Evolutionary conservation across 805 yeast species (phyloP).

Genomic region (Teunomyces gatunensis): DNA sequence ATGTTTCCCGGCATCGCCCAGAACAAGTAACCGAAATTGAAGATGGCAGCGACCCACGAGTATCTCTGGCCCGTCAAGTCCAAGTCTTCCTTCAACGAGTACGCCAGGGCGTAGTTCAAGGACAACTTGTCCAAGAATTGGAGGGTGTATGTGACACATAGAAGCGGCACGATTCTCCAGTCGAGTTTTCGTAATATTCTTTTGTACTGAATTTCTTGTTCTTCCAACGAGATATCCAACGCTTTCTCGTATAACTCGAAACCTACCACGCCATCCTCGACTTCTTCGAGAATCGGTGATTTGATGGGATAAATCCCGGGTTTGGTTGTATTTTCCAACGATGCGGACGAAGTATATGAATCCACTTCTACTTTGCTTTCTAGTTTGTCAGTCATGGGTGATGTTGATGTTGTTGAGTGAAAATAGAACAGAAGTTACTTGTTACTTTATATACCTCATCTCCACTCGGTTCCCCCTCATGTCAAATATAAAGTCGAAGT

Average conservation of each 20-base stretch:
- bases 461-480: no score
- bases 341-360: not conserved
- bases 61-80: conserved; percentile 41
- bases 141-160: conserved; percentile 53
- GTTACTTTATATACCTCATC: no score
- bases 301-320: not conserved
- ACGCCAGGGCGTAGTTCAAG: conserved; percentile 60
- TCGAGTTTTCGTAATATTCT: conserved; percentile 39
- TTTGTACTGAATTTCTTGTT: conserved; percentile 17
- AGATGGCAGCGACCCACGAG: conserved; percentile 52
- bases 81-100: conserved; percentile 56
- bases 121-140: conserved; percentile 61
- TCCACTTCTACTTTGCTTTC: not conserved
- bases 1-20: conserved; percentile 46
- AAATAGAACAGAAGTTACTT: no score
- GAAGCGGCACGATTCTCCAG: conserved; percentile 43
- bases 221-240: conserved; percentile 27
- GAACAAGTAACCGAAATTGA: conserved; percentile 52
- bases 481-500: no score
- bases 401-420: no score
- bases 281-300: conserved; percentile 5
- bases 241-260: conserved; percentile 25
- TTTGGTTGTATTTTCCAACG: not conserved
- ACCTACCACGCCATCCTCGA: conserved; percentile 16
- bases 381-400: not conserved